Percentiles rank a stretch among this genome's conserved stretches.
Evolutionary conservation across 1,139 yeast genomes (phyloP).

Genomic region (Pichiaceae sp.): DNA sequence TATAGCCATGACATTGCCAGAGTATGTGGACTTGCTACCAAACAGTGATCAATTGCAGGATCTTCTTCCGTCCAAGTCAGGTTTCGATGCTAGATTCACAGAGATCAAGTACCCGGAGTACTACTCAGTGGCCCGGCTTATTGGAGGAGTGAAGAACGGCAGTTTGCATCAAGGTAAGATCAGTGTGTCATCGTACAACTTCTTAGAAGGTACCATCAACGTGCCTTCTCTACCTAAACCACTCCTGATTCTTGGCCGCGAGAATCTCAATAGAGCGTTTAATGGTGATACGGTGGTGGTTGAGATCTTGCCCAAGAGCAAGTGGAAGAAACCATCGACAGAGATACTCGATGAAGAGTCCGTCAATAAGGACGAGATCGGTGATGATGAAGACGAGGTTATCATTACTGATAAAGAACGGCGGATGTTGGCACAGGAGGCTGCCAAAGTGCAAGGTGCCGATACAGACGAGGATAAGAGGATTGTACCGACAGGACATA

Average conservation of each 20-base stretch:
- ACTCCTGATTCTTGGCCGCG: conserved; percentile 71
- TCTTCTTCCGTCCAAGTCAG: conserved; percentile 54
- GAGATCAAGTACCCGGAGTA: conserved; percentile 70
- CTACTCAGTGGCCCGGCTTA: conserved; percentile 68
- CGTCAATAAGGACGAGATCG: conserved; percentile 52
- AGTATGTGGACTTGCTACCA: conserved; percentile 65
- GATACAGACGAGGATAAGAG: conserved; percentile 32
- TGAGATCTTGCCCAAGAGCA: conserved; percentile 74
- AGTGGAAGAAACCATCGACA: conserved; percentile 85
- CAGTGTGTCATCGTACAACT: conserved; percentile 76
- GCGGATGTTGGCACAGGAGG: conserved; percentile 67
- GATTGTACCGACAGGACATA: conserved; percentile 83
- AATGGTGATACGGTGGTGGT: conserved; percentile 89
- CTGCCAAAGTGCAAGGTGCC: conserved; percentile 46
- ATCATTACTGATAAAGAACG: conserved; percentile 73
- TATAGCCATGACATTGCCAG: conserved; percentile 46
- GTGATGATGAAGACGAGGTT: conserved; percentile 42
- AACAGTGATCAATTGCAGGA: conserved; percentile 76
- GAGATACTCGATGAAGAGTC: conserved; percentile 71
- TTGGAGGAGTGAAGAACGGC: conserved; percentile 88
- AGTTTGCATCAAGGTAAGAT: conserved; percentile 81
- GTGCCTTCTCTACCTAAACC: conserved; percentile 76
- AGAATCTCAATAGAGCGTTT: conserved; percentile 81
- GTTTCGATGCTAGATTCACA: conserved; percentile 26
- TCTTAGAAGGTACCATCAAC: conserved; percentile 77